phyloP scores from a whole-genome alignment of 176 grass and related monocot genomes.

The Musa beccarii region DNA sequence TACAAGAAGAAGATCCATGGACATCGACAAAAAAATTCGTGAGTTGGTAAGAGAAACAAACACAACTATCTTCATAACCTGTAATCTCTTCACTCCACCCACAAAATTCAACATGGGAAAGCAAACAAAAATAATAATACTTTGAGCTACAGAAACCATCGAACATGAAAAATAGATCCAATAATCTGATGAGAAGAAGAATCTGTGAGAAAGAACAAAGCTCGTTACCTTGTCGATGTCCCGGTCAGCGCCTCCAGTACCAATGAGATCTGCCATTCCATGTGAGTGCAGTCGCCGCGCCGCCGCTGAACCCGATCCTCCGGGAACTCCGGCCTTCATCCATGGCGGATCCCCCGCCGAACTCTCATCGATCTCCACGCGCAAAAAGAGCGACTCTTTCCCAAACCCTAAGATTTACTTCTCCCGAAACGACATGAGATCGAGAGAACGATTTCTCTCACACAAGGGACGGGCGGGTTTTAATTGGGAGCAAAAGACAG shows the following conservation, averaged over 20 bases:
- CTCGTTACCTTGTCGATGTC: constrained; percentile 17
- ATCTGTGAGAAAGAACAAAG: background rate
- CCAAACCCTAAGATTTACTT: background rate
- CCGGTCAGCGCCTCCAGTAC: constrained; percentile 5
- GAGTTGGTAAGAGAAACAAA: background rate
- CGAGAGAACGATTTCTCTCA: background rate
- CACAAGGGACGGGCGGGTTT: background rate
- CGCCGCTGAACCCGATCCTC: constrained; percentile 8
- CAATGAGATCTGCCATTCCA: constrained; percentile 23
- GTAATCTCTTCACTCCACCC: background rate
- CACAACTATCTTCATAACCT: background rate
- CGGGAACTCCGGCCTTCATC: background rate
- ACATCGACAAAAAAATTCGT: background rate
- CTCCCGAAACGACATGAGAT: background rate
- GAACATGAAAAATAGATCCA: background rate
- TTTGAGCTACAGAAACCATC: background rate
- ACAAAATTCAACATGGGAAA: background rate
- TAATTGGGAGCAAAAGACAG: background rate
- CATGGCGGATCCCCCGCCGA: constrained; percentile 7
- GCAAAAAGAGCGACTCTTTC: background rate
- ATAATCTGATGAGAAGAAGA: background rate
- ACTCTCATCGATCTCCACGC: constrained; percentile 4
- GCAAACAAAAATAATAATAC: background rate
- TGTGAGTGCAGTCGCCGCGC: constrained; percentile 2
- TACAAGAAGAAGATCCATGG: background rate